A percentile compares a stretch with the other conserved stretches of the same genome.
Evolutionary conservation across 805 yeast genomes (phyloP).

Genomic region (Candida glaebosa): DNA sequence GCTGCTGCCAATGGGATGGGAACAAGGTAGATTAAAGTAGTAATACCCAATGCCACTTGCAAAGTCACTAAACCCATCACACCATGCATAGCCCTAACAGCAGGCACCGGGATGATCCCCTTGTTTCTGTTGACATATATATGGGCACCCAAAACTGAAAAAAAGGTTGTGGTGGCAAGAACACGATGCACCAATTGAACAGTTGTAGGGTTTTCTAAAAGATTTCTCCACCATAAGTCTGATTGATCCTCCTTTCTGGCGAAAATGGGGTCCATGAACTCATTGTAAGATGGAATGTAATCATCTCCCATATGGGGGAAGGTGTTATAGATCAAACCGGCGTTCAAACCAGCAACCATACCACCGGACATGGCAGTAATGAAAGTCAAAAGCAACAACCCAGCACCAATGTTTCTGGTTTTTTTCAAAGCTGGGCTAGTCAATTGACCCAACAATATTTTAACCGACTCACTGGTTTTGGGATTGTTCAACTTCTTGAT

Average conservation of each 20-base stretch:
- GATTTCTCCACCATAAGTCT: conserved; percentile 87
- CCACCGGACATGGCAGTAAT: conserved; percentile 97
- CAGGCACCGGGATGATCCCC: conserved; percentile 48
- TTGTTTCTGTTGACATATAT: conserved; percentile 59
- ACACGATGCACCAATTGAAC: conserved; percentile 91
- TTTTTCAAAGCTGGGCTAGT: conserved; percentile 57
- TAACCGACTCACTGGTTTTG: conserved; percentile 53
- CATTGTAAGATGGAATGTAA: conserved; percentile 69
- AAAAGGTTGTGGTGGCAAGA: conserved; percentile 78
- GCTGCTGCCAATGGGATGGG: conserved; percentile 92
- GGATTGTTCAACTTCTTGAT: conserved; percentile 32
- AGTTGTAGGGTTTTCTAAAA: conserved; percentile 92
- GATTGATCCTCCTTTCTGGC: conserved; percentile 64
- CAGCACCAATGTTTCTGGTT: conserved; percentile 53
- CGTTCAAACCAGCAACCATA: conserved; percentile 96
- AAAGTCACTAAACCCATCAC: conserved; percentile 80
- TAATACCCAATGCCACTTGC: conserved; percentile 84
- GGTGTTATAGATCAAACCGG: conserved; percentile 92
- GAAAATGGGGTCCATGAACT: conserved; percentile 71
- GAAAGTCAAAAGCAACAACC: conserved; percentile 67
- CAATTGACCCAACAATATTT: conserved; percentile 53
- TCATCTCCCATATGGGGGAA: conserved; percentile 96
- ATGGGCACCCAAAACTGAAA: conserved; percentile 66
- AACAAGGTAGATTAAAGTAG: conserved; percentile 80
- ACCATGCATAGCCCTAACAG: conserved; percentile 55